phyloP scores from a whole-genome alignment of 306 rosid genomes.

The Trifolium pratense region DNA sequence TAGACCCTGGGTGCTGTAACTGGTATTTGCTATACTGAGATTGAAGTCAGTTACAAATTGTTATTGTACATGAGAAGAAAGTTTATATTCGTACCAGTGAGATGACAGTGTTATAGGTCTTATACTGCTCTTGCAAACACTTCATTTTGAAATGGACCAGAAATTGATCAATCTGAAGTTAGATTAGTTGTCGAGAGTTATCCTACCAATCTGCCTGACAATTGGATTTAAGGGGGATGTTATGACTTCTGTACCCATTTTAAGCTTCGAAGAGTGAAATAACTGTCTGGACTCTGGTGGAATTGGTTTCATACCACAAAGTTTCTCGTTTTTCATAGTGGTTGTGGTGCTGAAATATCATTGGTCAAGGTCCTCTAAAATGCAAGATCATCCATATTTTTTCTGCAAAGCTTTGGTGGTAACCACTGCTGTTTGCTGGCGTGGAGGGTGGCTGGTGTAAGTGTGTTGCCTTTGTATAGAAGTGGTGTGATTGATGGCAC shows the following conservation, averaged over 20 bases:
- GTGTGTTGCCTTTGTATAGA: conserved; percentile 28
- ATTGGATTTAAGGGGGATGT: conserved; percentile 30
- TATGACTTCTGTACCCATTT: conserved; percentile 31
- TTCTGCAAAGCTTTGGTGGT: conserved; percentile 30
- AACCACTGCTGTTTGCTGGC: conserved; percentile 36
- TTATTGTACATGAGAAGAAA: conserved; percentile 20
- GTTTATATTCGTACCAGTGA: background rate
- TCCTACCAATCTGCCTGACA: conserved; percentile 23
- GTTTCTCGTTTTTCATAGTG: conserved; percentile 39
- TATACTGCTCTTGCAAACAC: conserved; percentile 31
- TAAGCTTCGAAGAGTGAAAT: conserved; percentile 25
- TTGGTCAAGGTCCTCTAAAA: conserved; percentile 40
- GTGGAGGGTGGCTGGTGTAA: conserved; percentile 34
- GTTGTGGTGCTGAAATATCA: conserved; percentile 43
- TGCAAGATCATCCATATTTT: conserved; percentile 41
- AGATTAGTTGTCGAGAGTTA: conserved; percentile 36
- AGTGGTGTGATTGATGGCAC: conserved; percentile 20
- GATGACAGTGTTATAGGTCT: conserved; percentile 23
- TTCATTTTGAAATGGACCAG: conserved; percentile 32
- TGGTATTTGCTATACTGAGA: conserved; percentile 15
- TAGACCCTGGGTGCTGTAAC: conserved; percentile 16
- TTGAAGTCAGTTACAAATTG: conserved; percentile 22
- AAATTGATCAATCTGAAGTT: conserved; percentile 36
- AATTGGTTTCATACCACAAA: conserved; percentile 36
- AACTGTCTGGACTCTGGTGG: conserved; percentile 9